phyloP scores from a whole-genome alignment of 2,329 filamentous ascomycete species.

The Aureobasidium namibiae region DNA sequence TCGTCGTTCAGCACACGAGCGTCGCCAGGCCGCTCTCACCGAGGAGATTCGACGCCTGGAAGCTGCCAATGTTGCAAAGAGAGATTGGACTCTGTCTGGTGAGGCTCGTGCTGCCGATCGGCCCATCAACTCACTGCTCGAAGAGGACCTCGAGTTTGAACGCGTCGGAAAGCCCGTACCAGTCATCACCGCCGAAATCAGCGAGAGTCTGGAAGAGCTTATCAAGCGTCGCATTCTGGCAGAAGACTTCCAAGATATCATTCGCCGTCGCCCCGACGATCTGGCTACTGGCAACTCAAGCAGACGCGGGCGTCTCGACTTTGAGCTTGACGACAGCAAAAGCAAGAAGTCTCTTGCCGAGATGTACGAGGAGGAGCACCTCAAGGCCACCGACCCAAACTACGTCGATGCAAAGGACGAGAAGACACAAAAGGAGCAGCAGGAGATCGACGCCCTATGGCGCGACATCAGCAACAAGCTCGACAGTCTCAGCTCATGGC shows the following conservation, averaged over 20 bases:
- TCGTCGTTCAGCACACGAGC: slow-evolving; percentile 77
- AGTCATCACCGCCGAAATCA: slow-evolving; percentile 85
- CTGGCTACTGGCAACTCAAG: slow-evolving; percentile 52
- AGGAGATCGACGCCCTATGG: slow-evolving; percentile 77
- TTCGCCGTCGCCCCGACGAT: slow-evolving; percentile 70
- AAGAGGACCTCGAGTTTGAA: slow-evolving; percentile 94
- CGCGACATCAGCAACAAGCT: slow-evolving; percentile 70
- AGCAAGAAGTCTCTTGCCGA: slow-evolving; percentile 81
- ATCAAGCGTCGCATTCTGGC: slow-evolving; percentile 89
- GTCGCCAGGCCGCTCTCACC: slow-evolving; percentile 72
- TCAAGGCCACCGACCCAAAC: slow-evolving; percentile 63
- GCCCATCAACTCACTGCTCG: slow-evolving; percentile 83
- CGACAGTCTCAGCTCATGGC: slow-evolving; percentile 84
- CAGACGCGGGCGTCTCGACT: slow-evolving; percentile 55
- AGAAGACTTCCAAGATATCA: slow-evolving; percentile 85
- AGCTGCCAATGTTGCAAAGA: slow-evolving; percentile 78
- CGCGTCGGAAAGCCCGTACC: slow-evolving; percentile 89
- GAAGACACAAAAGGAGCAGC: slow-evolving; percentile 66
- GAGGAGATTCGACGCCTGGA: slow-evolving; percentile 91
- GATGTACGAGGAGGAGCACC: slow-evolving; percentile 87
- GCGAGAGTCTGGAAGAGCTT: slow-evolving; percentile 82
- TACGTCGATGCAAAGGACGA: slow-evolving; percentile 78
- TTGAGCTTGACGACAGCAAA: slow-evolving; percentile 81
- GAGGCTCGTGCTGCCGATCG: slow-evolving; percentile 77
- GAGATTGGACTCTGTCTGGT: slow-evolving; percentile 82